Evolutionary conservation across 2,329 filamentous ascomycete species (phyloP), one percentile per base, ranked within the genome.

Genomic region (Blastomyces silverae): DNA sequence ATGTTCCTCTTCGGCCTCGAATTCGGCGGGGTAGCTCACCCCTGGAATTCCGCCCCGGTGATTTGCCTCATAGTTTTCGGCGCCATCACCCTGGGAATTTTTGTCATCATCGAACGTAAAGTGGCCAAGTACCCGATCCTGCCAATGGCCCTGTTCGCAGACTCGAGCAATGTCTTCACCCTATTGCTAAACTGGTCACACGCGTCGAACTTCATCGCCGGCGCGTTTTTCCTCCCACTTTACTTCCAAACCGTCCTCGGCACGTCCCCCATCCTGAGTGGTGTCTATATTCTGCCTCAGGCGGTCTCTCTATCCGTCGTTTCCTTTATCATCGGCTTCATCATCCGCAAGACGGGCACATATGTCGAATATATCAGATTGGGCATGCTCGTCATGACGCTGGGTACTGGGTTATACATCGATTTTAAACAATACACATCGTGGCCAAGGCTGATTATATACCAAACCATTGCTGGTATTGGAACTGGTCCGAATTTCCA

Each of bases 1-100:
- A 93, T 96, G 90, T 82, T 96, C 68, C 84, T 96, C 3, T 85
- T 96, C 53, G 92, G 91, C 0, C 84, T 96, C 13, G 89, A 95
- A 72, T 91, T 93, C 67, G 92, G 92, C 64, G 92, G 91, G 60
- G 84, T 91, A 62, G 81, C 82, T 28, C 85, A 85, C 68, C 88
- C 92, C 0, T 96, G 91, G 91, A 77, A 78, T 62, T 92, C 89
- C 0, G 81, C 89, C 1, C 87, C 85, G 0, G 89, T 92, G 42
- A 83, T 96, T 70, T 92, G 89, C 71, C 81, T 96, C 37, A 82
- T 95, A 68, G 78, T 93, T 60, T 91, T 93, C 69, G 91, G 91
- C 28, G 72, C 85, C 31, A 64, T 89, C 37, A 81, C 83, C 15
- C 81, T 89, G 63, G 83, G 68, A 15, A 68, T 92, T 50, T 96